Evolutionary conservation across 352 stramenopile species (phyloP), one percentile per base, ranked within the genome.

Genomic region (Phytophthora chlamydospora): DNA sequence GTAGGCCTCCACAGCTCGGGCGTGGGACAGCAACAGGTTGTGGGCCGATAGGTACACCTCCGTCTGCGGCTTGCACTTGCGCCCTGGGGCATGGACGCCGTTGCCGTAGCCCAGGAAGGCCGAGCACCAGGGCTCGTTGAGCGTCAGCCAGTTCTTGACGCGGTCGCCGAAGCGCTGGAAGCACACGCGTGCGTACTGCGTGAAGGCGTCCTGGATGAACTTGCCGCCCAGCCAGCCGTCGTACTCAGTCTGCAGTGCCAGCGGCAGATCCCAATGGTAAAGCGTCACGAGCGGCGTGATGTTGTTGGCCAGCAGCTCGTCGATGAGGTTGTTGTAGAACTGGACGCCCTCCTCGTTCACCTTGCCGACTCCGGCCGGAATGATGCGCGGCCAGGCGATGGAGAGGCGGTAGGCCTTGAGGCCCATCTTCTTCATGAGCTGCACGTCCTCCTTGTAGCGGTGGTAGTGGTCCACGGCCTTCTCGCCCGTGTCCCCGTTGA

Each of bases 251-350:
- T 97, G 71, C 14, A 98, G 58, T 19, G 63, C 51, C 47, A 97
- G 71, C 12, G 95, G 95, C 19, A 98, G 63, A 76, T 98, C 96
- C 96, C 96, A 98, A 72, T 99, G 96, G 68, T 98, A 98, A 4
- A 99, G 65, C 16, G 95, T 98, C 19, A 97, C 84, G 17, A 93
- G 73, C n/a, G 93, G 95, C 47, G 84, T 78, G 58, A 98, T 98
- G 62, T 68, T 78, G 31, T 83, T 71, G 32, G 59, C 74, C n/a
- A 97, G 27, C 9, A 98, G 74, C 32, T 80, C 72, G 59, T 98
- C 71, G 58, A 98, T 96, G 1, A 98, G 61, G 6, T 80, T 59
- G 61, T 95, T 89, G 76, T 98, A 98, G 72, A 98, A 97, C 10
- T 71, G 53, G 7, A 98, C 76, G 27, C 93, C 93, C 27, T 83